These are phyloP conservation scores for Syzygium grande DNA, from an alignment of 345 rosid species.

Conservation along the genomic window DNA sequence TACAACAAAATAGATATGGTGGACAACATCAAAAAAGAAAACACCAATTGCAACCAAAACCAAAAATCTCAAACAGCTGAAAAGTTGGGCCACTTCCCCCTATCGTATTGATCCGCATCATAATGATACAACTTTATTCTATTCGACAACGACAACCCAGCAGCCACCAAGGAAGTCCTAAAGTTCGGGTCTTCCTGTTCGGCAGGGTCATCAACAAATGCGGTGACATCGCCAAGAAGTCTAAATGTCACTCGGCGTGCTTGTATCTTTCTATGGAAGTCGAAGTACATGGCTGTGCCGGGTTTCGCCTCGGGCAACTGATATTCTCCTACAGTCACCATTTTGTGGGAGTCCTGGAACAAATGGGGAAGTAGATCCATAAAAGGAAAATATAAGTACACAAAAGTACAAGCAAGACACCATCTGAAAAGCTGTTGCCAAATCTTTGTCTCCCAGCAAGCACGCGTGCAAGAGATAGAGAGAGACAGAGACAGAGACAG, in stretches of 20 bases:
- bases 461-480: neutral
- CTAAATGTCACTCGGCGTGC: constrained; percentile 45
- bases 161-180: constrained; percentile 37
- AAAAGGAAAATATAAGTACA: neutral
- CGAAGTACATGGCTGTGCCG: constrained; percentile 79
- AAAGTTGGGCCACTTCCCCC: constrained; percentile 90
- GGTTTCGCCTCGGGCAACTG: constrained; percentile 70
- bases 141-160: constrained; percentile 62
- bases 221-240: constrained; percentile 76
- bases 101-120: constrained; percentile 65
- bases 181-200: constrained; percentile 54
- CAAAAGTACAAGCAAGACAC: neutral
- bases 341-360: constrained; percentile 29
- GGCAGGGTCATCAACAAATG: constrained; percentile 63
- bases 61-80: constrained; percentile 28
- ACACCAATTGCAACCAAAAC: neutral
- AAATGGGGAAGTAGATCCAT: neutral
- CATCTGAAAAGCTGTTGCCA: neutral
- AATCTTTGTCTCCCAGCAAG: neutral
- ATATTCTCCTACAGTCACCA: constrained; percentile 76
- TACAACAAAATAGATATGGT: neutral
- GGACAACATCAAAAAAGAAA: neutral
- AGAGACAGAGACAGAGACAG: neutral
- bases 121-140: constrained; percentile 67
- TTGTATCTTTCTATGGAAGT: constrained; percentile 65